Percentiles rank a stretch among this genome's conserved stretches.
These are phyloP conservation scores for Sclerotinia nivalis DNA, from an alignment of 2,329 filamentous ascomycete genomes.

Conservation along the genomic window DNA sequence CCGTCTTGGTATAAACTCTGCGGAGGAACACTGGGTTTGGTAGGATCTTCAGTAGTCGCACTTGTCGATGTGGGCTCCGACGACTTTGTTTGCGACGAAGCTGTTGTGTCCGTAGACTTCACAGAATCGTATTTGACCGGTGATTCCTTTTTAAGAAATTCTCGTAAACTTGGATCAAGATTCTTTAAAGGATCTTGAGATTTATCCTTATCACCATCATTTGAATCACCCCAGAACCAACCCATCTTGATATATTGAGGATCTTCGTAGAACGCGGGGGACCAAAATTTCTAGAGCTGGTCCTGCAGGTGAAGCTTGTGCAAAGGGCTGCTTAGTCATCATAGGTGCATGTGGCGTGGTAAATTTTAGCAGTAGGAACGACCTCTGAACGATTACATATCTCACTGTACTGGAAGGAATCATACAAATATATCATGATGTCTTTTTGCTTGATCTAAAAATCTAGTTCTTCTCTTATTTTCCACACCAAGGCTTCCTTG, in stretches of 20 bases:
- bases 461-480: no score
- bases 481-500: no score
- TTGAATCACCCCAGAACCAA: conserved; percentile 41
- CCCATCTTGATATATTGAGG: conserved; percentile 36
- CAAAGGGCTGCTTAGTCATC: conserved; percentile 4
- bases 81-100: conserved; percentile 21
- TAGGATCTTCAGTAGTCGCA: conserved; percentile 24
- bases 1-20: conserved; percentile 67
- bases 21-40: conserved; percentile 31
- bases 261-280: conserved; percentile 1
- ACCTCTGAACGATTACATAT: neutral
- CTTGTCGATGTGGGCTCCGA: conserved; percentile 17
- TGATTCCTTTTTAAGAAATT: conserved; percentile 66
- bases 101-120: conserved; percentile 28
- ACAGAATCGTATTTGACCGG: conserved; percentile 50
- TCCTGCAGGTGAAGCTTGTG: neutral
- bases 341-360: neutral
- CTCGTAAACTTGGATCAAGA: conserved; percentile 63
- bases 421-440: no score
- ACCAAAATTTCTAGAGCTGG: conserved; percentile 11
- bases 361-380: neutral
- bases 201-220: conserved; percentile 32
- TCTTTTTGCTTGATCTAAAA: neutral
- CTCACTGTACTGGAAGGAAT: no score
- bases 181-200: conserved; percentile 56